Evolutionary conservation across 495 filamentous ascomycete genomes (phyloP), one percentile per base, ranked within the genome.

Genomic region (Penicillium turbatum): DNA sequence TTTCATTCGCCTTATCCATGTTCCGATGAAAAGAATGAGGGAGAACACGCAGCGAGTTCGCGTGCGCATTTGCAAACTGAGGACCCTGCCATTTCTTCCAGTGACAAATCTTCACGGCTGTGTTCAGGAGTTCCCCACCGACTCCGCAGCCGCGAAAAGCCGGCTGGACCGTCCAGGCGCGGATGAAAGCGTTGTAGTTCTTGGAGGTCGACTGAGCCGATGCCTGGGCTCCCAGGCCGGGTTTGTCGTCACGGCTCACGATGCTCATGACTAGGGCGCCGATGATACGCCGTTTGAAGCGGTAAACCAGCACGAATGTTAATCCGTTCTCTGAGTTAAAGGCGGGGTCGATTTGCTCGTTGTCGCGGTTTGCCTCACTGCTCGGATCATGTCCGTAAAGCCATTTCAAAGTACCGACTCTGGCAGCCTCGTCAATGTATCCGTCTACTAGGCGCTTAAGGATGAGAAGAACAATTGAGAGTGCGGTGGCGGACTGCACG

Each of bases 81-180:
- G 37, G 77, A 73, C 49, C 82, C 73, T 31, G 68, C 55, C 58
- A 75, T 6, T 86, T 83, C 50, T 76, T 79, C 60, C 75, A 73
- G 55, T 79, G 75, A 48, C 77, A 74, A 40, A 86, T 51, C 51
- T 67, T 70, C 1, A 88, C 82, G 3, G 82, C 86, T 55, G 84
- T 80, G 48, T 85, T 78, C 48, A 95, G 68, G 64, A 96, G 69
- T 21, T 79, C 84, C 13, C 61, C 71, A 4, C 89, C 90, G 7
- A 95, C 68, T 0, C 89, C 89, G 47, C 75, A 74, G 5, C 79
- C 70, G 11, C 90, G 76, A 64, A 88, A 92, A 56, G 67, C 72
- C 53, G 82, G 54, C 63, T 78, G 75, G 0, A 90, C 86, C 3
- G 89, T 88, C 87, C 89, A 92, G 1, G 86, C 89, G 19, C 85